Conservation (phyloP, 306 rosid genomes). For the Prunus mume region DNA sequence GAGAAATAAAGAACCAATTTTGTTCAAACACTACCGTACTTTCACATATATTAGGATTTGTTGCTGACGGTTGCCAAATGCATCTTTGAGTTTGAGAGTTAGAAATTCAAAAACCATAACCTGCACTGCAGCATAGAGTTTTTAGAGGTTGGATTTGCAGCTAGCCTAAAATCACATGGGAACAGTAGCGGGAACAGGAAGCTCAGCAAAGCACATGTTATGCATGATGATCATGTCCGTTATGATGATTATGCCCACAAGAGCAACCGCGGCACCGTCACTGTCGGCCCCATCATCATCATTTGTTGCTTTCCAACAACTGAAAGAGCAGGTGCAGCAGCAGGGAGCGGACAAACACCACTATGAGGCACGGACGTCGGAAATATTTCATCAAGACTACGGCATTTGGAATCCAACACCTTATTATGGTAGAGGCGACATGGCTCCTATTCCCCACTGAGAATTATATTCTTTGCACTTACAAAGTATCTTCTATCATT, state of each 20-base stretch:
- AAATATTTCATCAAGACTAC: conserved; percentile 33
- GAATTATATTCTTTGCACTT: neutral
- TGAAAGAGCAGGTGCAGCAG: conserved; percentile 2
- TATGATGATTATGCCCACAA: conserved; percentile 15
- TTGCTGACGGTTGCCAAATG: conserved; percentile 13
- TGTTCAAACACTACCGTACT: conserved; percentile 1
- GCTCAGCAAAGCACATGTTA: conserved; percentile 5
- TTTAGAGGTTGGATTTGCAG: neutral
- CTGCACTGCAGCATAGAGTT: neutral
- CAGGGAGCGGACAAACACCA: conserved; percentile 3
- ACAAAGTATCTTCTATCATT: neutral
- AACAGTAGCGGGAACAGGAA: conserved; percentile 2
- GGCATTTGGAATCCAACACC: conserved; percentile 49
- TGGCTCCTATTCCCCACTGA: conserved; percentile 56
- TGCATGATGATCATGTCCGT: conserved; percentile 24
- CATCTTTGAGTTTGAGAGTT: neutral
- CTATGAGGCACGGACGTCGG: neutral
- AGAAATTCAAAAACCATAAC: neutral
- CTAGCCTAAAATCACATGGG: conserved; percentile 14
- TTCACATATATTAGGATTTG: neutral
- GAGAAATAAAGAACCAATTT: conserved; percentile 20
- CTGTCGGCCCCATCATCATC: neutral
- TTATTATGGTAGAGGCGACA: conserved; percentile 24
- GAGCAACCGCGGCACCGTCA: neutral
- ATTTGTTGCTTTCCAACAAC: neutral